Evolutionary conservation across 1,139 yeast species (phyloP), one percentile per base, ranked within the genome.

Genomic region (Geotrichum histeridarum): DNA sequence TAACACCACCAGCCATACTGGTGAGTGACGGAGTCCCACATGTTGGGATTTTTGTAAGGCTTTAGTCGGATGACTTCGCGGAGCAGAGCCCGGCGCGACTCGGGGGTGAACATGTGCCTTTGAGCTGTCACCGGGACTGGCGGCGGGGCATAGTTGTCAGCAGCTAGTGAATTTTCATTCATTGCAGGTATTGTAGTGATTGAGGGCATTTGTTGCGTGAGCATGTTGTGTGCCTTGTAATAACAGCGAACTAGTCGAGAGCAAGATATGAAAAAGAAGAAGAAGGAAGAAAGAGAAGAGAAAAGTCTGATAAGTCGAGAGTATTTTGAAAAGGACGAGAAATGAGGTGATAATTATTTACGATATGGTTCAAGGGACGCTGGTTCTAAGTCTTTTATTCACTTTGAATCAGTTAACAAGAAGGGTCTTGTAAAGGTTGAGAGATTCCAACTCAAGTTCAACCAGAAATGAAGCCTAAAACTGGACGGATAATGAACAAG

Each of bases 241-340:
- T 5, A 22, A 22, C 27, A 22, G 27, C 5, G 4, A 22, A 5
- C 27, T 22, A 27, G 69, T 62, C 12, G 60, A 64, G 30, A 70
- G 67, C 47, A 54, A 64, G 31, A 64, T 63, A 30, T 48, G 33
- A n/a, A 56, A 54, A 17, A 46, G 53, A 38, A 15, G 18, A 14
- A 7, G 22, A 38, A 9, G 42, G 18, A 38, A 38, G 17, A 15
- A 37, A n/a, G 41, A 37, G 17, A 37, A 37, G 8, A 7, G 15
- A 38, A 15, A 38, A 38, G 18, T 15, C 14, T 35, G 38, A 35
- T 12, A 35, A 14, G 5, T 38, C 22, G 42, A 38, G 22, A 38
- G 14, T 9, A 38, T 15, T 38, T 38, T 8, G 22, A 38, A 14
- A 38, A 17, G 14, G 14, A 38, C 11, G 18, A 38, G 14, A 17